Evolutionary conservation across 2,329 filamentous ascomycete species (phyloP), one percentile per base, ranked within the genome.

Genomic region (Dactylonectria estremocensis): DNA sequence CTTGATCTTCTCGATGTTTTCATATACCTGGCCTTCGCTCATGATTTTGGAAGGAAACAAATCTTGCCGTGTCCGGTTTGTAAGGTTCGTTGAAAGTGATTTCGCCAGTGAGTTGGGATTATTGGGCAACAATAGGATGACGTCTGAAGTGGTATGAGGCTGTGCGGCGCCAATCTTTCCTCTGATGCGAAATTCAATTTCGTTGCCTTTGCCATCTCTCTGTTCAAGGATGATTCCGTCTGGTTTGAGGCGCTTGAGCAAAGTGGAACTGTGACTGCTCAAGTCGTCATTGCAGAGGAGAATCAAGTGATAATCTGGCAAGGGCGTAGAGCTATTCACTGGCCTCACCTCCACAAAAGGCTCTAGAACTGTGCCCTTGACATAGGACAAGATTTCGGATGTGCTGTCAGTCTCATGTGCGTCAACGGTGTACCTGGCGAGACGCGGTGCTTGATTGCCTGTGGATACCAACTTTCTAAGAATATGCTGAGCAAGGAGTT

Each of bases 371-470:
- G 68, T 73, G 4, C 60, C 72, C 43, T 70, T 63, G 16, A 76
- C 31, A 31, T 56, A 20, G 1, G 61, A 20, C 2, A 70, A 45
- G 6, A 70, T 59, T 13, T 67, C 22, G 2, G 62, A 45, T 7
- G 64, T 46, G 14, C 67, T 61, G 1, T 64, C 49, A 5, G 59
- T 56, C 0, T 64, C 37, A 9, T 53, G 43, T 4, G 74, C 74
- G 18, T 77, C 69, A 20, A 83, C 49, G 0, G 78, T 79, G 63
- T 80, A 81, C 14, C 80, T 76, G 3, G 78, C 73, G 2, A 86
- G 71, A 9, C 76, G 77, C 4, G 80, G 78, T 1, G 77, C 75
- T n/a, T 75, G 72, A 11, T 71, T 67, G 1, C 61, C 54, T 1
- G 45, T 56, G 0, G 75, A 58, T 1, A 67, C 65, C 8, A 84